Evolutionary conservation across 2,329 filamentous ascomycete species (phyloP), one percentile per base, ranked within the genome.

Genomic region (Ophiocordyceps camponoti-floridani): DNA sequence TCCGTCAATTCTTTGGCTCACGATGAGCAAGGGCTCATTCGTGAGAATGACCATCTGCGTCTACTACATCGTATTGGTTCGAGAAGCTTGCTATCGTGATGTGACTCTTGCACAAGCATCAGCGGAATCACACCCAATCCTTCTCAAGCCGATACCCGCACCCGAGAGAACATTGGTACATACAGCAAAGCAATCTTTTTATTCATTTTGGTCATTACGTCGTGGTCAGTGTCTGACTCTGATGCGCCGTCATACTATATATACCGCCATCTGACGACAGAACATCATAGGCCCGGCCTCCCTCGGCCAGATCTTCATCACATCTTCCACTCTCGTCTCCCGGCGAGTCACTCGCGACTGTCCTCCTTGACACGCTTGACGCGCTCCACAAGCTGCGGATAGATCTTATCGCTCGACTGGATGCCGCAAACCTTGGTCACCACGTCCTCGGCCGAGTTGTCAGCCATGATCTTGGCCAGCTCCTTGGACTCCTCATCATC

Each of bases 401-500:
- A 94, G 46, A 96, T 73, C 58, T 84, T 82, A 59, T 96, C 84
- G 23, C 63, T 68, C 47, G 77, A 66, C 54, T 86, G 77, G 46
- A 98, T 71, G 38, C 87, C 87, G 53, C 84, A 93, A 50, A 98
- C 75, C 63, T 89, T 75, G 59, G 70, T 67, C 41, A 89, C 84
- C 9, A 89, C 83, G 1, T 82, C 79, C 53, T 84, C 79, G 13
- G 89, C 69, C 2, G 70, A 69, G 57, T 82, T 74, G 50, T 79
- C 72, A 48, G 82, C 77, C 68, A 98, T 82, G 58, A 93, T 86
- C 68, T 84, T 79, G 56, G 85, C 84, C 11, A 98, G 73, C 64
- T 94, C 80, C 52, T 67, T 70, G 50, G 84, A 93, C 74, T 96
- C 91, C 0, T 93, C 84, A 51, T 98, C 91, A 12, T 79, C 87